Conservation (phyloP, 768 basidiomycete genomes). For the Auricularia sp. region DNA sequence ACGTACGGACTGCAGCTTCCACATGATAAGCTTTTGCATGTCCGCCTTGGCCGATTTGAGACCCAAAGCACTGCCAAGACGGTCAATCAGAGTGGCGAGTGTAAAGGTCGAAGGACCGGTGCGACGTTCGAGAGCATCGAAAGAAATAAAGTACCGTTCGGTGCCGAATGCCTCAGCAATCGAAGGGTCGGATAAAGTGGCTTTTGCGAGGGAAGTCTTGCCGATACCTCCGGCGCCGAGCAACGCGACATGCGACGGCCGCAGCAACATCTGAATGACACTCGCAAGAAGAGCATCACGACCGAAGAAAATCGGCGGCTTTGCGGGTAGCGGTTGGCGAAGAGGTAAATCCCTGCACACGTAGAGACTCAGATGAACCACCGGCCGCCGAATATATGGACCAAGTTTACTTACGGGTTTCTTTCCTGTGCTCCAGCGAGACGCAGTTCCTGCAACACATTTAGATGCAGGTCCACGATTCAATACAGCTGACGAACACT, state of each 20-base stretch:
- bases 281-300: background rate
- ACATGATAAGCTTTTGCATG: background rate
- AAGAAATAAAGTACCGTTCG: background rate
- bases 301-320: background rate
- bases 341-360: background rate
- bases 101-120: background rate
- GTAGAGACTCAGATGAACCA: background rate
- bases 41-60: background rate
- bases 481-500: background rate
- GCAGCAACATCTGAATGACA: background rate
- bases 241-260: background rate
- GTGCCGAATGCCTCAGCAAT: background rate
- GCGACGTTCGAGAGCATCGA: background rate
- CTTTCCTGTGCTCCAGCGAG: no score
- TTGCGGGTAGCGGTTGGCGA: background rate
- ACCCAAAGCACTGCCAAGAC: background rate
- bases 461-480: background rate
- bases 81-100: background rate
- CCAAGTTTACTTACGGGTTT: no score
- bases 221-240: background rate
- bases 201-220: background rate
- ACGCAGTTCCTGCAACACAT: background rate
- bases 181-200: background rate
- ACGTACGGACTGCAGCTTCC: background rate
- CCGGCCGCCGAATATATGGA: no score